Base-by-base conservation (phyloP, 2,329 filamentous ascomycete species). In the Colletotrichum magnum region DNA sequence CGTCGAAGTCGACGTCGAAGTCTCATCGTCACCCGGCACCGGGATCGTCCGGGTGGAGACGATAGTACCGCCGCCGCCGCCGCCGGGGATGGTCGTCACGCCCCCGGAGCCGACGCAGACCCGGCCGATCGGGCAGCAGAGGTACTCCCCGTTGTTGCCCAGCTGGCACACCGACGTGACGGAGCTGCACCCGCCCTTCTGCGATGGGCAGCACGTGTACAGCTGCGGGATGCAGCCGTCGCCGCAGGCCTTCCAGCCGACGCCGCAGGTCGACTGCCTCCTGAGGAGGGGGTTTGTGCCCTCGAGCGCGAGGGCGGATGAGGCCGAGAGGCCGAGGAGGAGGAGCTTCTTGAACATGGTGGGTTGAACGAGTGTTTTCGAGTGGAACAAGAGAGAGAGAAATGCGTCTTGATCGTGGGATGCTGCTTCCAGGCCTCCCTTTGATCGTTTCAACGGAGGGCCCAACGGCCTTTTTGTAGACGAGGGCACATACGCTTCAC, bases 141-240 rank as follows among this genome's bases (percentile, higher is more conserved):
- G 74, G 48, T 75, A 78, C 53, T 74, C 36, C 45, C 70, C 64
- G 52, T 77, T 78, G 48, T 58, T 54, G 15, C 73, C 77, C 3
- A 77, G 69, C 64, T 71, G 60, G 66, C 78, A 79, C 45, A 63
- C 72, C 2, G 70, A 60, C 1, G 58, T 71, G 2, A 71, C 57
- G 58, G 75, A 73, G 21, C 13, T 48, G 28, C 78, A 79, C 1
- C 77, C 78, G 9, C 77, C 75, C 2, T 60, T 47, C 4, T 64
- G 18, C 54, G 74, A 73, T 9, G 78, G 77, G 36, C 78, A 79
- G 73, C 78, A 79, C 5, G 74, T 77, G 71, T 75, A 77, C 5
- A 69, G 57, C 2, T 58, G 6, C 13, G 73, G 70, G 28, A 79
- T 76, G 59, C 78, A 79, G 67, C 71, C 75, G n/a, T 57, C 56